Evolutionary conservation across 148 eudicot species (phyloP).

Genomic region (Vaccinium macrocarpon): DNA sequence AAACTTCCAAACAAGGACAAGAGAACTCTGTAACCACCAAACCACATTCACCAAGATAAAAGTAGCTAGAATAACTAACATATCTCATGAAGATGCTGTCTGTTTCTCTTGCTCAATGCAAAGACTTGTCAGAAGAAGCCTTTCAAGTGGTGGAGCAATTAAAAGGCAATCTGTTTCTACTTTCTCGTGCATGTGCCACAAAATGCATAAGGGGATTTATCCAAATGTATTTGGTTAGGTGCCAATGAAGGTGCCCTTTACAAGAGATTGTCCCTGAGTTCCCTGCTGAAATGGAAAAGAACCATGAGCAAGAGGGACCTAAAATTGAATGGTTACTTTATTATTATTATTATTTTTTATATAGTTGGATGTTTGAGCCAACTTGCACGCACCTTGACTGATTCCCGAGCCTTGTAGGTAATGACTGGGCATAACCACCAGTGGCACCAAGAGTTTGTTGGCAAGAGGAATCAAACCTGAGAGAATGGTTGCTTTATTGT

Average conservation of each 20-base stretch:
- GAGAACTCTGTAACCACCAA: neutral
- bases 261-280: conserved; percentile 27
- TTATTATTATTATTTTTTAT: no score
- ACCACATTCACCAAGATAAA: neutral
- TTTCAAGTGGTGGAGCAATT: neutral
- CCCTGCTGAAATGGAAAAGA: conserved; percentile 12
- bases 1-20: no score
- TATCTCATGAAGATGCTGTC: neutral
- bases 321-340: neutral
- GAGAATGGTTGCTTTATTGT: no score
- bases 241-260: conserved; percentile 22
- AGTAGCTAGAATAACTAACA: neutral
- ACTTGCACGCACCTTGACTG: no score
- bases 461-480: no score
- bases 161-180: neutral
- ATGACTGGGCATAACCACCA: no score
- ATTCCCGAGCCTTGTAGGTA: no score
- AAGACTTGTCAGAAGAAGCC: neutral
- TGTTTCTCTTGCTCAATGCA: conserved; percentile 1
- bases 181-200: neutral
- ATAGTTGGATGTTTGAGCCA: no score
- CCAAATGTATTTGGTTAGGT: conserved; percentile 24
- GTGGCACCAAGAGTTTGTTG: no score
- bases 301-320: conserved; percentile 11
- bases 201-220: conserved; percentile 14